These are phyloP conservation scores for Ustilago hordei DNA, from an alignment of 1,284 basidiomycete genomes.

Conservation along the genomic window DNA sequence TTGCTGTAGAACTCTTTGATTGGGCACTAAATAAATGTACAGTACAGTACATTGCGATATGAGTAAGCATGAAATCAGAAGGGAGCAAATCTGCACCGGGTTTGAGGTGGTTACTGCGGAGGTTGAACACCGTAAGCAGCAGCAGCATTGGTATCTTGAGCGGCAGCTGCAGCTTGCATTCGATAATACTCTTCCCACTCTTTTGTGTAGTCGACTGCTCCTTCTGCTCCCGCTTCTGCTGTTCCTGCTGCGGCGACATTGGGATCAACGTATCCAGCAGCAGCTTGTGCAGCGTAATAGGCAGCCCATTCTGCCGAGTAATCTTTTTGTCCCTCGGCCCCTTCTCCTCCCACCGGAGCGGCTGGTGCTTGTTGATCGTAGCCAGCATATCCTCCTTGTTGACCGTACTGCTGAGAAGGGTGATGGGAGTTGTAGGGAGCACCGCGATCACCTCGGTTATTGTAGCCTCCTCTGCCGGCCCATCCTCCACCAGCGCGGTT, in stretches of 20 bases:
- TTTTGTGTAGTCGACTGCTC: slow-evolving; percentile 62
- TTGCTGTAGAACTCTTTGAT: no score
- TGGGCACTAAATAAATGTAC: not conserved
- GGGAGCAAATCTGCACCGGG: no score
- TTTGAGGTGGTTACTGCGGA: not conserved
- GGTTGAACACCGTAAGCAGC: slow-evolving; percentile 18
- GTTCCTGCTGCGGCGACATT: slow-evolving; percentile 30
- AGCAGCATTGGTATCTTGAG: slow-evolving; percentile 34
- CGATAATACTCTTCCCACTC: slow-evolving; percentile 67
- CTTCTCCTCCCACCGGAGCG: not conserved
- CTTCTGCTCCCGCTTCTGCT: slow-evolving; percentile 22
- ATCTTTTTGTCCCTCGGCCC: slow-evolving; percentile 52
- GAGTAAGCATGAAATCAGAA: not conserved
- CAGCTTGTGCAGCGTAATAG: slow-evolving; percentile 63
- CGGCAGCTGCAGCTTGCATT: slow-evolving; percentile 52
- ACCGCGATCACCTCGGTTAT: slow-evolving; percentile 27
- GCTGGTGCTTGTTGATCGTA: slow-evolving; percentile 18
- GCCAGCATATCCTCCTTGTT: slow-evolving; percentile 11
- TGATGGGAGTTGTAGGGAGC: slow-evolving; percentile 10
- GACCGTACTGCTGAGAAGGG: slow-evolving; percentile 7
- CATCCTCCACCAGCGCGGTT: slow-evolving; percentile 28
- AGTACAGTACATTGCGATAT: not conserved
- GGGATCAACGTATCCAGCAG: slow-evolving; percentile 20
- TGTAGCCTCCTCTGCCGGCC: slow-evolving; percentile 33
- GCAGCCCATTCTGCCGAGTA: slow-evolving; percentile 68